Evolutionary conservation across 805 yeast species (phyloP).

Genomic region (Saturnispora saitoi): DNA sequence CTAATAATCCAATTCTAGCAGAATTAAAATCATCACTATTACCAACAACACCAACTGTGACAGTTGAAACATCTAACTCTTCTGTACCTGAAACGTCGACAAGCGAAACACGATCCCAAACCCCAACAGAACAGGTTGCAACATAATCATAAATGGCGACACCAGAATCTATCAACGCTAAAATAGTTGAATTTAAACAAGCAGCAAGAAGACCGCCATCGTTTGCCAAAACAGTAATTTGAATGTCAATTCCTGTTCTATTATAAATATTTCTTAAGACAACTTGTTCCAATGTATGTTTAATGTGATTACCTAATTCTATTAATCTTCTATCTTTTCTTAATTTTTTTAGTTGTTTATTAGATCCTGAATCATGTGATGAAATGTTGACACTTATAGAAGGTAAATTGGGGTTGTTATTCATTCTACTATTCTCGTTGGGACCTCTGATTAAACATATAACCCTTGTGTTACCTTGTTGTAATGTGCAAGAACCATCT

Average conservation of each 20-base stretch:
- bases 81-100: constrained; percentile 78
- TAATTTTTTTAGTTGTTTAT: constrained; percentile 6
- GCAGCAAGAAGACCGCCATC: constrained; percentile 85
- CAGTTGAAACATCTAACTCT: constrained; percentile 70
- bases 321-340: constrained; percentile 62
- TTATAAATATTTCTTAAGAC: constrained; percentile 70
- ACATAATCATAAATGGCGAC: constrained; percentile 89
- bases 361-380: constrained; percentile 4
- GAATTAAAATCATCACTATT: constrained; percentile 40
- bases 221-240: constrained; percentile 70
- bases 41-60: constrained; percentile 82
- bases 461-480: constrained; percentile 86
- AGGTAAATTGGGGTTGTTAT: constrained; percentile 53
- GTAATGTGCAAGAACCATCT: constrained; percentile 88
- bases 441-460: constrained; percentile 87
- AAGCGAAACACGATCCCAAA: constrained; percentile 66
- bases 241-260: constrained; percentile 69
- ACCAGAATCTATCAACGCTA: constrained; percentile 92
- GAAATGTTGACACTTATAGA: constrained; percentile 50
- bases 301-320: constrained; percentile 58
- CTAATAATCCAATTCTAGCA: constrained; percentile 56
- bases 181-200: constrained; percentile 75
- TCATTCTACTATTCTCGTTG: constrained; percentile 49
- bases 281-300: constrained; percentile 66
- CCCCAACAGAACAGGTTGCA: constrained; percentile 70